Base-by-base conservation (phyloP, 108 stramenopile genomes). In the Conticribra guillardii region DNA sequence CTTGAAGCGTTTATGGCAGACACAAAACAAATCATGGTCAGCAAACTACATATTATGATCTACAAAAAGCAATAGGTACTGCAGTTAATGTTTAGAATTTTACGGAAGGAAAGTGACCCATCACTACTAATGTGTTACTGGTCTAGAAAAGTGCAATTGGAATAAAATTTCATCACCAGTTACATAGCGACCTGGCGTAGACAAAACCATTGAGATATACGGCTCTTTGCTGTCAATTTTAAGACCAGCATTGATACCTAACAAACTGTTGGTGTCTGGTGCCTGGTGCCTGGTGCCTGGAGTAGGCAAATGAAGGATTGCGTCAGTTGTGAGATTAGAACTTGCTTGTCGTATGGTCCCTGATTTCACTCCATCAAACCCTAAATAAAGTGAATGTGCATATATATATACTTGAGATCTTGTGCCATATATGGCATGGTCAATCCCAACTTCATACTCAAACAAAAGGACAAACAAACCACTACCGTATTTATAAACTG, bases 151-250 rank as follows among this genome's bases (percentile, higher is more conserved):
- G 21, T 67, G 33, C 32, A 85, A 68, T 37, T 63, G 27, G 37
- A 89, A 56, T 14, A 29, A 8, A 29, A 87, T 66, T 27, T 32
- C 47, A 16, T 79, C 67, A 44, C 63, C 74, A 9, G 74, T 79
- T 44, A 45, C 49, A 67, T 60, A 82, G 21, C 55, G 54, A 18
- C 53, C 62, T 8, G 80, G 29, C n/a, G 30, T 18, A 17, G 81
- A 52, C 16, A 80, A 70, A 24, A 88, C 26, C 4, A 33, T 44
- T 8, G 44, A 17, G 28, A 89, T 81, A 51, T 81, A 73, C 3
- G 88, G 88, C 8, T 37, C 60, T 53, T 62, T 64, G 31, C 70
- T 82, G 32, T 87, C 85, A 34, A 89, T 69, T 33, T 45, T 18
- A 8, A 89, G 45, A 22, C 80, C 59, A 4, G 82, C 55, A 48